Base-by-base conservation (phyloP, 768 basidiomycete genomes). In the Amyloporia xantha region DNA sequence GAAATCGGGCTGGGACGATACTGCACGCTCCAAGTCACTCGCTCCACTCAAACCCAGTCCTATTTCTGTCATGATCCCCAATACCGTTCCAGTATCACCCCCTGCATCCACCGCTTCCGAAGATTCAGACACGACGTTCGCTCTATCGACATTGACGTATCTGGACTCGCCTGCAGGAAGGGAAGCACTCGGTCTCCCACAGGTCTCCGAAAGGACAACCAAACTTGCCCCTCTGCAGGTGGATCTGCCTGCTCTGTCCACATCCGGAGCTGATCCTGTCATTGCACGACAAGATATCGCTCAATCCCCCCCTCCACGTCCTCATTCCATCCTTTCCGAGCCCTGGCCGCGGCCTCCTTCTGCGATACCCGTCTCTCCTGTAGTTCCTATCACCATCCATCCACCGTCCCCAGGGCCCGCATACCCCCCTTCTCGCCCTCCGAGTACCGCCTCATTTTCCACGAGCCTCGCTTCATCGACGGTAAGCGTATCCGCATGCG, bases 271-370 rank as follows among this genome's bases (percentile, higher is more conserved):
- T 27, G 20, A 20, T 4, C 4, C 37, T 10, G 30, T n/a, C 43
- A 25, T 27, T n/a, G n/a, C 15, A 39, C 3, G 42, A 33, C n/a
- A n/a, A n/a, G n/a, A n/a, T n/a, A n/a, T 23, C 23, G 28, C 44
- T 23, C 23, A 24, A 23, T 40, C 38, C 30, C 44, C 43, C 25
- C 24, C 53, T 17, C 46, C 59, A 2, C 55, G 52, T 13, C 55
- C 55, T 1, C 42, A 43, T 30, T 54, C 56, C 15, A 54, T 61
- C 43, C 41, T 63, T 3, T 54, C 58, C 25, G 54, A 51, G 5
- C 53, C 60, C 11, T 63, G 62, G 62, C 62, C 62, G 10, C 47
- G 37, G 2, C 62, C 62, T 5, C 62, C 62, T 4, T 58, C 57
- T 9, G 53, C 54, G 5, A 50, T 63, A 35, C 62, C 62, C 0